phyloP scores from a whole-genome alignment of 345 rosid genomes.

The Eucalyptus victrix region DNA sequence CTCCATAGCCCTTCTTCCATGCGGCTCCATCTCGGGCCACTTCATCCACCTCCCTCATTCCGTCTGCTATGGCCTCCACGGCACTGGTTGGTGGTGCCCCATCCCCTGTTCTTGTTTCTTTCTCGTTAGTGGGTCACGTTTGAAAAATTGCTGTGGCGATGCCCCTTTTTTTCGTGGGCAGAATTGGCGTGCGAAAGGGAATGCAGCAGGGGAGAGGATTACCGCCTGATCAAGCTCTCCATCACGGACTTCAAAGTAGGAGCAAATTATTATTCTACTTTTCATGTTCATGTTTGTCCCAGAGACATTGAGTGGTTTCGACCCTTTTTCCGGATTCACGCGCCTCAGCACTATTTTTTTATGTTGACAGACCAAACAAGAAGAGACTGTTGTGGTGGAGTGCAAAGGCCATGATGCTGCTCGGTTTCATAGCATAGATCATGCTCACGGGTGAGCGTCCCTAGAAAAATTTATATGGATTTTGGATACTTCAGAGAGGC shows the following conservation, averaged over 20 bases:
- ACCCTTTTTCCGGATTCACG: background rate
- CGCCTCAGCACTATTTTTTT: background rate
- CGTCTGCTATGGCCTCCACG: constrained; percentile 85
- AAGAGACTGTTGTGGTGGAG: constrained; percentile 63
- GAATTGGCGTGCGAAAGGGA: constrained; percentile 89
- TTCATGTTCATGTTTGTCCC: background rate
- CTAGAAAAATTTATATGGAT: background rate
- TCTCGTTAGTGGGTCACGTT: background rate
- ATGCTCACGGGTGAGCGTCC: constrained; percentile 68
- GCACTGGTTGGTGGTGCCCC: constrained; percentile 38
- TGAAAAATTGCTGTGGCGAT: background rate
- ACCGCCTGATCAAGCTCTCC: constrained; percentile 74
- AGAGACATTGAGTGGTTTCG: background rate
- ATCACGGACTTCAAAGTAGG: constrained; percentile 67
- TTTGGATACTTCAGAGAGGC: background rate
- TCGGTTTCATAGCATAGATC: constrained; percentile 54
- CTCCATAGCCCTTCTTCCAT: constrained; percentile 69
- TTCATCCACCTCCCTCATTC: constrained; percentile 77
- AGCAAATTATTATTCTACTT: background rate
- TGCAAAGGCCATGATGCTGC: constrained; percentile 97
- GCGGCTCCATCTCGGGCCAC: constrained; percentile 87
- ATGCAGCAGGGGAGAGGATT: constrained; percentile 93
- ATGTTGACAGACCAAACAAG: constrained; percentile 53
- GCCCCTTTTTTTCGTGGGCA: constrained; percentile 5
- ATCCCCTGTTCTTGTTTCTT: background rate